Evolutionary conservation across 169 alveolate species (phyloP).

Genomic region (Eimeria mitis): DNA sequence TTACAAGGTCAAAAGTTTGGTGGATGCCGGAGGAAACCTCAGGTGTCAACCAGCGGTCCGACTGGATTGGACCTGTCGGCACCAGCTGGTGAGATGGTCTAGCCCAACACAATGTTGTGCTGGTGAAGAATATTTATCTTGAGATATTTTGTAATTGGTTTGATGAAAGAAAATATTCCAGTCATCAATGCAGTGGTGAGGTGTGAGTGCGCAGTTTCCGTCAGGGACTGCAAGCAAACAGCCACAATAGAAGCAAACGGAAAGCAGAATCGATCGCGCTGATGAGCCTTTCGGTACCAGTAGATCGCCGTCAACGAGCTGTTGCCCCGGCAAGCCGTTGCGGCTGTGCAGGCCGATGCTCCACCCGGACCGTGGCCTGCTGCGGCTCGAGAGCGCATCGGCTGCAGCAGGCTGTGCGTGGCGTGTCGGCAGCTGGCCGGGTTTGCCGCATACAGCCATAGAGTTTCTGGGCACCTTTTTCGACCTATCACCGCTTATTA

Average conservation of each 20-base stretch:
- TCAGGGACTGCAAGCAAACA: conserved; percentile 44
- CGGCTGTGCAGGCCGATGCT: conserved; percentile 69
- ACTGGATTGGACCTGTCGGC: conserved; percentile 61
- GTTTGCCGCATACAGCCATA: conserved; percentile 36
- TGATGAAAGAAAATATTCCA: neutral
- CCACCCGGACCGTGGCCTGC: conserved; percentile 39
- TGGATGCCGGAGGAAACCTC: neutral
- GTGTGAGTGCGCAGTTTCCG: conserved; percentile 42
- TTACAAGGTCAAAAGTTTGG: neutral
- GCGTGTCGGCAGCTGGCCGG: conserved; percentile 74
- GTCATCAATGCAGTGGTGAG: conserved; percentile 3
- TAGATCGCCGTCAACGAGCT: conserved; percentile 45
- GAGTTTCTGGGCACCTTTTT: conserved; percentile 29
- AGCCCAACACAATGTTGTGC: conserved; percentile 67
- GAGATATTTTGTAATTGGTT: conserved; percentile 4
- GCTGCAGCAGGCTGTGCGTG: conserved; percentile 62
- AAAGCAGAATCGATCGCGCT: conserved; percentile 47
- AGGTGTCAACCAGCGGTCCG: conserved; percentile 49
- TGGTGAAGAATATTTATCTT: conserved; percentile 57
- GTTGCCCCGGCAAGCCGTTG: conserved; percentile 35
- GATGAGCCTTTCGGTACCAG: conserved; percentile 53
- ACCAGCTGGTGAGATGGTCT: conserved; percentile 62
- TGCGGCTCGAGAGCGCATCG: conserved; percentile 66
- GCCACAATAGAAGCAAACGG: conserved; percentile 27
- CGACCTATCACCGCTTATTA: conserved; percentile 35